These are phyloP conservation scores for Polygonum aviculare DNA, from an alignment of 148 eudicot genomes.

Conservation along the genomic window DNA sequence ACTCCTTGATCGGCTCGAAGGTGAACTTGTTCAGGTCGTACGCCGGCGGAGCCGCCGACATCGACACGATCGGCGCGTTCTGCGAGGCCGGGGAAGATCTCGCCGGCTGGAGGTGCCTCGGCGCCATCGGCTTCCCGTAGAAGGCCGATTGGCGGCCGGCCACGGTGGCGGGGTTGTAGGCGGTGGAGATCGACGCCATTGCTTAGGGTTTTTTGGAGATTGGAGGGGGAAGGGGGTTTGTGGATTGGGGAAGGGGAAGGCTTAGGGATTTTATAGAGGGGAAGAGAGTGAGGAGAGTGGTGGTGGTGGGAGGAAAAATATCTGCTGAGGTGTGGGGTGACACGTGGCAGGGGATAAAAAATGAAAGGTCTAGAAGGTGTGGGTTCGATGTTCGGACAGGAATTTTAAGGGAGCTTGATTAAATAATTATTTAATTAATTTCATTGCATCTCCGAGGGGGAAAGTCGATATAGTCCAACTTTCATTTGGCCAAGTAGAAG, in stretches of 20 bases:
- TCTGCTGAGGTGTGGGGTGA: neutral
- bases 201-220: neutral
- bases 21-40: conserved; percentile 50
- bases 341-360: neutral
- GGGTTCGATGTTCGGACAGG: no score
- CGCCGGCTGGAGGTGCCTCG: neutral
- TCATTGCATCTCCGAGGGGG: no score
- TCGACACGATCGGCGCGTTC: conserved; percentile 12
- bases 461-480: no score
- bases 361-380: neutral
- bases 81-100: neutral
- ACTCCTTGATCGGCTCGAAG: conserved; percentile 80
- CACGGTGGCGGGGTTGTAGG: conserved; percentile 5
- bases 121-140: conserved; percentile 5
- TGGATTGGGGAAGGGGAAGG: neutral
- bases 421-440: no score
- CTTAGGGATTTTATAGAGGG: neutral
- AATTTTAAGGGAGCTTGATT: no score
- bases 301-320: neutral
- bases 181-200: conserved; percentile 12
- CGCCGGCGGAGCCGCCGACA: conserved; percentile 35
- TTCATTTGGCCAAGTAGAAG: no score
- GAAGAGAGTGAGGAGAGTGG: neutral
- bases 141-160: neutral
- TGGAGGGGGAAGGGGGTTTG: neutral